These are phyloP conservation scores for Lodderomyces metapsilosis DNA, from an alignment of 1,139 yeast species.

Conservation along the genomic window DNA sequence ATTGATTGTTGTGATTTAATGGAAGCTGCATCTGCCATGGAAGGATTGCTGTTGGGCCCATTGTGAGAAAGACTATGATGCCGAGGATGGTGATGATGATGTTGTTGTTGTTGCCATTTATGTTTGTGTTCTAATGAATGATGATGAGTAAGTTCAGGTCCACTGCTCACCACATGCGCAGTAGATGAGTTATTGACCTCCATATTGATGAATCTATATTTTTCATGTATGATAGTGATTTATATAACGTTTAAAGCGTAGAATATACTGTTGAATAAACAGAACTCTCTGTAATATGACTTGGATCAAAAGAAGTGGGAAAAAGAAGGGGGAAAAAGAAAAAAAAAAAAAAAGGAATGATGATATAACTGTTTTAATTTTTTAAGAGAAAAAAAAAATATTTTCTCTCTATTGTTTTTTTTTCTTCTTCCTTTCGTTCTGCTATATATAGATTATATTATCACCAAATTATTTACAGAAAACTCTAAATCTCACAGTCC, in stretches of 20 bases:
- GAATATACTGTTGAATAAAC: background rate
- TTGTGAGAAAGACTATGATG: no score
- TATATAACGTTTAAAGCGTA: background rate
- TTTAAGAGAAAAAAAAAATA: background rate
- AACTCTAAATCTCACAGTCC: no score
- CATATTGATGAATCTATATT: conserved; percentile 3
- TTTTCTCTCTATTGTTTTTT: background rate
- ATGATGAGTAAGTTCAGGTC: conserved; percentile 4
- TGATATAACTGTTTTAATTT: background rate
- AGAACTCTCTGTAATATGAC: background rate
- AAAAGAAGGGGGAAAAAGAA: no score
- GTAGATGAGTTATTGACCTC: conserved; percentile 7
- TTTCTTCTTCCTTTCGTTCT: background rate
- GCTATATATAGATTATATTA: no score
- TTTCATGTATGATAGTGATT: conserved; percentile 3
- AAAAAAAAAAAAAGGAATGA: background rate
- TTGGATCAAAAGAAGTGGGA: no score
- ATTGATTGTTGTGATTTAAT: background rate
- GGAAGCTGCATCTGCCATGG: background rate
- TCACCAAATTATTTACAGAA: no score
- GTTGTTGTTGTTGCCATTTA: conserved; percentile 3
- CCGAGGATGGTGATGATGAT: background rate
- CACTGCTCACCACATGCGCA: conserved; percentile 4
- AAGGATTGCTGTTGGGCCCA: no score
- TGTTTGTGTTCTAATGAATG: background rate